Evolutionary conservation across 768 basidiomycete species (phyloP).

Genomic region (Tulasnella sp.): DNA sequence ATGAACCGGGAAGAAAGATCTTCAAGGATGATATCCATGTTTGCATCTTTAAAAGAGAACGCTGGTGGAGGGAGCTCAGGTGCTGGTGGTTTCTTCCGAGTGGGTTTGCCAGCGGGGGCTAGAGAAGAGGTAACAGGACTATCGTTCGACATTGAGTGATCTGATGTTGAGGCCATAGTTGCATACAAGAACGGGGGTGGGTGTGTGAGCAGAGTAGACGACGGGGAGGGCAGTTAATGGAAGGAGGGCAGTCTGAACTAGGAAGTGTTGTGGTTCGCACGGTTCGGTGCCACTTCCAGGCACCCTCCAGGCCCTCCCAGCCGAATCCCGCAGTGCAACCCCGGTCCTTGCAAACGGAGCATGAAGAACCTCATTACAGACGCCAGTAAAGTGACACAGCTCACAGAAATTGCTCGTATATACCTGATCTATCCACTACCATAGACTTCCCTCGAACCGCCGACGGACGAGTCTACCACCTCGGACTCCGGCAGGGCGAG

Average conservation of each 20-base stretch:
- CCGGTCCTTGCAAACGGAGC: background rate
- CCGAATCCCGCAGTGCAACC: background rate
- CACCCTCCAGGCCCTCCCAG: background rate
- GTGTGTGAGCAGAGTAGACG: background rate
- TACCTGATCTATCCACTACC: background rate
- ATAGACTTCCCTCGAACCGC: conserved; percentile 72
- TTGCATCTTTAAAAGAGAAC: conserved; percentile 63
- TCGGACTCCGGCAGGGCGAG: conserved; percentile 69
- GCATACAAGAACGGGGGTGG: background rate
- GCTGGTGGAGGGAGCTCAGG: conserved; percentile 21
- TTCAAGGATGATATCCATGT: conserved; percentile 81
- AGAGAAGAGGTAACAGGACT: background rate
- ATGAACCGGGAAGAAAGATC: conserved; percentile 95
- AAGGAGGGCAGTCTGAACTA: background rate
- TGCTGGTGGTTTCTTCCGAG: conserved; percentile 21
- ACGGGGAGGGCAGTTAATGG: background rate
- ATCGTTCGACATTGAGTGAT: background rate
- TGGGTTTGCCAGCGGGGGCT: background rate
- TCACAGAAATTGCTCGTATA: background rate
- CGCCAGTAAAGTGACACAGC: conserved; percentile 1
- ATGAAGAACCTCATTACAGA: conserved; percentile 17
- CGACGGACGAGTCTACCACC: conserved; percentile 73
- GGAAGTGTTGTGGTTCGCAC: background rate
- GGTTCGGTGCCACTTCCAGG: conserved; percentile 6
- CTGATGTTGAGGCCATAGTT: conserved; percentile 3